Conservation (phyloP, 257 asterid genomes). For the Nicotiana obtusifolia region DNA sequence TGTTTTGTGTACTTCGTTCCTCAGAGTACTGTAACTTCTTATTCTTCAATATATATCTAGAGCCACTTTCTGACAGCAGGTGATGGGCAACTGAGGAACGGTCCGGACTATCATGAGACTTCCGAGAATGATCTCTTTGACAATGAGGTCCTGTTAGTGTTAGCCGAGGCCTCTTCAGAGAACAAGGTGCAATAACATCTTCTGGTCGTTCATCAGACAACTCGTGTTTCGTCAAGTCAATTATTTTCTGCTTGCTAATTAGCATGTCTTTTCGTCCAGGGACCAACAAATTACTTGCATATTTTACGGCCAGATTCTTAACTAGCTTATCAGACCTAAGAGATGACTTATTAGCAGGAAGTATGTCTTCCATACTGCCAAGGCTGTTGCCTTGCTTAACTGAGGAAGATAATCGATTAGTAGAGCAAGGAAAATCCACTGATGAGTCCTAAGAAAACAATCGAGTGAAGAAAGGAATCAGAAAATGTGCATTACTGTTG, state of each 20-base stretch:
- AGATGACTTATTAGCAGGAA: slow-evolving; percentile 87
- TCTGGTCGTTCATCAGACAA: slow-evolving; percentile 30
- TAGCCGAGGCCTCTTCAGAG: slow-evolving; percentile 52
- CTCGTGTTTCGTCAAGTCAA: slow-evolving; percentile 14
- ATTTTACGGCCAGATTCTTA: slow-evolving; percentile 26
- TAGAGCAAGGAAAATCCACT: slow-evolving; percentile 21
- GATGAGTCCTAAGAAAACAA: slow-evolving; percentile 6
- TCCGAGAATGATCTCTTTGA: slow-evolving; percentile 13
- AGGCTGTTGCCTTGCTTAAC: slow-evolving; percentile 29
- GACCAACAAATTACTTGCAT: slow-evolving; percentile 31
- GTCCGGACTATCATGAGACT: slow-evolving; percentile 14
- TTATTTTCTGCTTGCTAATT: slow-evolving; percentile 2
- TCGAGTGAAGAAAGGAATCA: slow-evolving; percentile 4
- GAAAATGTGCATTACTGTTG: neutral
- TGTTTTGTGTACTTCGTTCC: slow-evolving; percentile 29
- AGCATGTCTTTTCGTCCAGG: slow-evolving; percentile 20
- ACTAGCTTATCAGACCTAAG: slow-evolving; percentile 36
- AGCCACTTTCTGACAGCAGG: neutral
- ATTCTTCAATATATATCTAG: slow-evolving; percentile 25
- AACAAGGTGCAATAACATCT: slow-evolving; percentile 34
- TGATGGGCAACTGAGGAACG: slow-evolving; percentile 10
- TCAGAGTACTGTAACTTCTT: slow-evolving; percentile 21
- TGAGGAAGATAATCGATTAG: slow-evolving; percentile 29
- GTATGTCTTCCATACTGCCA: slow-evolving; percentile 36
- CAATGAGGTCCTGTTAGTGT: slow-evolving; percentile 41